Conservation (phyloP, 2,329 filamentous ascomycete genomes). For the Pseudogymnoascus sp. region DNA sequence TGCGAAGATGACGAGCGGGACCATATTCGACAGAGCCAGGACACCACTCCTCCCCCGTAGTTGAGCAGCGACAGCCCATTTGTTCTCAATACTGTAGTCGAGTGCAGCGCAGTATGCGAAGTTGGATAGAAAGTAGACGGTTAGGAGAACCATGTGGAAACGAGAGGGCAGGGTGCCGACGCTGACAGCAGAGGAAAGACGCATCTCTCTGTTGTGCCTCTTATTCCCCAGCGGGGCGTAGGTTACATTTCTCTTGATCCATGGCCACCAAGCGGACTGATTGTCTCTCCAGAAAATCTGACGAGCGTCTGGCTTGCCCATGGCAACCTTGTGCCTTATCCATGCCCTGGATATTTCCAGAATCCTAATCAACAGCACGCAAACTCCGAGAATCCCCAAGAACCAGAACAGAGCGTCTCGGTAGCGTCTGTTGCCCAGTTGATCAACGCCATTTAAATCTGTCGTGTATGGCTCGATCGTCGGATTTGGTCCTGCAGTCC, state of each 20-base stretch:
- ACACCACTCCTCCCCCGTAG: constrained; percentile 79
- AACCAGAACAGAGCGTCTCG: constrained; percentile 52
- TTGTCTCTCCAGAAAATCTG: constrained; percentile 52
- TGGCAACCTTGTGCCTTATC: constrained; percentile 50
- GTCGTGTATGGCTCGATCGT: constrained; percentile 49
- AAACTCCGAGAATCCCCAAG: constrained; percentile 45
- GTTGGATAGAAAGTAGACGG: constrained; percentile 51
- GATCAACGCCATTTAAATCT: constrained; percentile 52
- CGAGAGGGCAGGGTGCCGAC: constrained; percentile 57
- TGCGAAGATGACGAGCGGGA: constrained; percentile 81
- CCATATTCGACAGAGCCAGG: constrained; percentile 80
- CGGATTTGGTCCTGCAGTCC: constrained; percentile 27
- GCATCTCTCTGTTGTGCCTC: constrained; percentile 59
- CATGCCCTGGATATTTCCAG: constrained; percentile 46
- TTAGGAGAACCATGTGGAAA: constrained; percentile 50
- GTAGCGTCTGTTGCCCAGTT: constrained; percentile 47
- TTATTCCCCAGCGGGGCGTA: constrained; percentile 57
- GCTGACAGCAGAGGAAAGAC: constrained; percentile 50
- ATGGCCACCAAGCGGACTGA: constrained; percentile 52
- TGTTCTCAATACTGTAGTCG: constrained; percentile 49
- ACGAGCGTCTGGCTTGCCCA: constrained; percentile 42
- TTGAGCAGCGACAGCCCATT: constrained; percentile 63
- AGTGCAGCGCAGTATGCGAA: constrained; percentile 53
- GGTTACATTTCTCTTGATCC: constrained; percentile 51
- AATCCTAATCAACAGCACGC: constrained; percentile 45